Base-by-base conservation (phyloP, 176 grass and related monocot species). In the Alloteropsis semialata region DNA sequence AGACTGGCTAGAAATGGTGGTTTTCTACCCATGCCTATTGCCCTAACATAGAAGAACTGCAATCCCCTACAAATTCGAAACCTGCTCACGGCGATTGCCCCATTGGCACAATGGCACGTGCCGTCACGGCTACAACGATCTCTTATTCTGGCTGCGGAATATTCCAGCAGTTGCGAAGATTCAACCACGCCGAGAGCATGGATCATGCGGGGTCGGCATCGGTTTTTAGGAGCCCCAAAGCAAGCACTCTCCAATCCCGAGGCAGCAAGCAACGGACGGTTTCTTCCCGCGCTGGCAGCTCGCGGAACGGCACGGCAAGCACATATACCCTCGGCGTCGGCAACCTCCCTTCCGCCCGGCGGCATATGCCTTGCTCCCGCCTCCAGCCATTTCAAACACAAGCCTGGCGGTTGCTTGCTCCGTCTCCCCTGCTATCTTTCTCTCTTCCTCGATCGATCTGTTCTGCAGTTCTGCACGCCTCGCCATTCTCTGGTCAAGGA, bases 251-350 rank as follows among this genome's bases (percentile, higher is more conserved):
- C 85, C 67, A 72, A 79, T 54, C 74, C 39, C 51, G 84, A 80
- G 76, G 59, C 21, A 4, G 21, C 59, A 87, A 81, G 84, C 69
- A 81, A 57, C 22, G 9, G 10, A 81, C 77, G 42, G 73, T 89
- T 80, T 81, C 87, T 79, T 89, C 28, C 57, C 57, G n/a, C 21
- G 48, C 18, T 63, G 58, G 68, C 58, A 41, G 29, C 32, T 74
- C 39, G 10, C 24, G 65, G 15, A 33, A 65, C 22, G 21, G 30
- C 15, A 84, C 72, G 68, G 50, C 58, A 67, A 29, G 41, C 45
- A 79, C 75, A 79, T 16, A 67, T 67, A 58, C 74, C 16, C 73
- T 38, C 65, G 1, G 7, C n/a, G n/a, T 9, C 45, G 69, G 28
- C 69, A 73, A 59, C 64, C 79, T 45, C 24, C 61, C 18, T 14